Evolutionary conservation across 345 rosid genomes (phyloP).

Genomic region (Brassica incana): DNA sequence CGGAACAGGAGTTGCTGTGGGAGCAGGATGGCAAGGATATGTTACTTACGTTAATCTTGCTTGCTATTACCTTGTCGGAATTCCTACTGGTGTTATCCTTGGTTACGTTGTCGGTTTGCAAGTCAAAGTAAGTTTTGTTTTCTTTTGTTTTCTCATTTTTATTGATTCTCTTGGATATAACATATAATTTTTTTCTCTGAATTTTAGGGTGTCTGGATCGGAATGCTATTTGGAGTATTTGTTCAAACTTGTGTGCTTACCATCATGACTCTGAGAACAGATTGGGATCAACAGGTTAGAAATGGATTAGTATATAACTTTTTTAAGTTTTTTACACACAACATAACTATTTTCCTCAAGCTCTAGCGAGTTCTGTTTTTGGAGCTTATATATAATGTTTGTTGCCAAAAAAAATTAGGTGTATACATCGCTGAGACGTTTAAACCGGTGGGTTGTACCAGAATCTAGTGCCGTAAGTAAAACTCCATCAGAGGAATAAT

Average conservation of each 20-base stretch:
- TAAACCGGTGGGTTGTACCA: conserved; percentile 19
- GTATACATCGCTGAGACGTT: background rate
- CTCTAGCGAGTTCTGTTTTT: background rate
- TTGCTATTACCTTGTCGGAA: background rate
- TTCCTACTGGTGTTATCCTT: background rate
- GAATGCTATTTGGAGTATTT: background rate
- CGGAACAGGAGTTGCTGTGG: background rate
- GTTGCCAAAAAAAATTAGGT: background rate
- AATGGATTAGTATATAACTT: background rate
- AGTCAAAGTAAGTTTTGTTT: background rate
- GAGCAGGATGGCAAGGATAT: background rate
- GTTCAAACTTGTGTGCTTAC: background rate
- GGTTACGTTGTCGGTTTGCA: background rate
- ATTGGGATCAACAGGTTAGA: background rate
- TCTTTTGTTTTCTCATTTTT: background rate
- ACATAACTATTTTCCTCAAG: background rate
- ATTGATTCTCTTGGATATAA: background rate
- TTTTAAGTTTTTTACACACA: background rate
- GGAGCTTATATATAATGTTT: background rate
- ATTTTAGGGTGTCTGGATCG: background rate
- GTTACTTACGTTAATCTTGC: background rate
- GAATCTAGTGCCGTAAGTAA: conserved; percentile 11
- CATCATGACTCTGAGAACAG: background rate
- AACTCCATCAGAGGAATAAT: conserved; percentile 16
- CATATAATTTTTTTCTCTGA: background rate